Evolutionary conservation across 2,329 filamentous ascomycete species (phyloP).

Genomic region (Dactylellina drechsleri): DNA sequence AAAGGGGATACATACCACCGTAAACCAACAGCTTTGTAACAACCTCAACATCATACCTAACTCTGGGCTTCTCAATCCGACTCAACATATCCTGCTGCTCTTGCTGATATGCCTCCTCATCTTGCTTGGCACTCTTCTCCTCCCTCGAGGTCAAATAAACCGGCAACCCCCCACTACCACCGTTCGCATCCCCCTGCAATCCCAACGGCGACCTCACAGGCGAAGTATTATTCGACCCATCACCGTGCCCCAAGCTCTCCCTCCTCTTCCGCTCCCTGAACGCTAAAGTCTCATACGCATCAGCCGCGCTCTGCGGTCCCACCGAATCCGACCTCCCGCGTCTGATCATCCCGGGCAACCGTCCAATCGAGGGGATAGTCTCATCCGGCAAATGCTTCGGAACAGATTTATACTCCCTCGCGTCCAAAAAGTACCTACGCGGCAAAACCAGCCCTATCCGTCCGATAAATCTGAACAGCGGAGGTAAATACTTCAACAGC

Average conservation of each 20-base stretch:
- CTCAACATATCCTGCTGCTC: constrained; percentile 85
- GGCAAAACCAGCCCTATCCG: constrained; percentile 81
- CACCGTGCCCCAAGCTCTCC: constrained; percentile 68
- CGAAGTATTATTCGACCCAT: constrained; percentile 53
- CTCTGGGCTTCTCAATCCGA: constrained; percentile 82
- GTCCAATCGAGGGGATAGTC: constrained; percentile 87
- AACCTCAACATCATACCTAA: constrained; percentile 97
- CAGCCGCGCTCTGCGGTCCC: constrained; percentile 92
- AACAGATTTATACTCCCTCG: constrained; percentile 84
- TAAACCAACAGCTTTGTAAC: constrained; percentile 97
- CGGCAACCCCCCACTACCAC: not conserved
- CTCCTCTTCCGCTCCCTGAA: constrained; percentile 79
- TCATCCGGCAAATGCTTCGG: constrained; percentile 78
- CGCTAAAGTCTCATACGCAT: constrained; percentile 93
- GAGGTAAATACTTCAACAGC: constrained; percentile 79
- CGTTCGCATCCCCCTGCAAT: constrained; percentile 59
- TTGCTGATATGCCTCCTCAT: constrained; percentile 57
- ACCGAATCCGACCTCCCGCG: constrained; percentile 87
- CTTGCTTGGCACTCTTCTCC: constrained; percentile 44
- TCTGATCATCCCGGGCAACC: constrained; percentile 79
- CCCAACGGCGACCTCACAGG: constrained; percentile 57
- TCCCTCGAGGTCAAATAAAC: not conserved
- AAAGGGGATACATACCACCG: constrained; percentile 70
- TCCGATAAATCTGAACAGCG: constrained; percentile 87
- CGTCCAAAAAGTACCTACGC: constrained; percentile 87